Evolutionary conservation across 2,329 filamentous ascomycete species (phyloP), one percentile per base, ranked within the genome.

Genomic region (Colletotrichum sp.): DNA sequence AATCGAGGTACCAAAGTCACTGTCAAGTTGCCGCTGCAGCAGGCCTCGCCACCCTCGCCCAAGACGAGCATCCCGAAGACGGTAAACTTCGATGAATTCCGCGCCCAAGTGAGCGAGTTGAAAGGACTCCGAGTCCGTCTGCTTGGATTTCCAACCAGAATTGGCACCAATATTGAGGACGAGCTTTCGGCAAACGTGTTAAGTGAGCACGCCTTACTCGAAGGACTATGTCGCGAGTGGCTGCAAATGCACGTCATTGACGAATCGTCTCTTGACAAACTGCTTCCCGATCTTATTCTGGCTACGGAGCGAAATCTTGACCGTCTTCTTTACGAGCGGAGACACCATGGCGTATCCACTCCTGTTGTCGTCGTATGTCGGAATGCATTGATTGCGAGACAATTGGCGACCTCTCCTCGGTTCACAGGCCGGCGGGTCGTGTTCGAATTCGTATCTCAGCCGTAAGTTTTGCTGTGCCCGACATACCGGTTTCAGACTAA

Each of bases 401-500:
- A 78, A 28, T 72, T 77, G 8, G 72, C 72, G 66, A 81, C 57
- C 28, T 76, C 63, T 3, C 68, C 79, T 48, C 71, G 80, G 52
- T 73, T 78, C n/a, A 68, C 76, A 26, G 74, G 76, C 76, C 30
- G 78, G 43, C 71, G 73, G 18, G 80, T 79, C 3, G 76, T 85
- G 16, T 80, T 84, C 12, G 84, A 86, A 64, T 85, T 84, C 59
- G 82, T 85, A 21, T 84, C 84, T 3, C 84, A 85, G 64, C 85
- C 85, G 82, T 84, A 71, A 78, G 84, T 81, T 61, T 13, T 12
- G 3, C 0, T 7, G 21, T 10, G 6, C 36, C 14, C 4, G 7
- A 10, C 39, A 1, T 13, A 3, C 34, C 21, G 48, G 4, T 34
- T 7, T n/a, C 6, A 5, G 26, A 65, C 48, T 2, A 5, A 21